Evolutionary conservation across 163 green algal species (phyloP).

Genomic region (Prototheca wickerhamii): DNA sequence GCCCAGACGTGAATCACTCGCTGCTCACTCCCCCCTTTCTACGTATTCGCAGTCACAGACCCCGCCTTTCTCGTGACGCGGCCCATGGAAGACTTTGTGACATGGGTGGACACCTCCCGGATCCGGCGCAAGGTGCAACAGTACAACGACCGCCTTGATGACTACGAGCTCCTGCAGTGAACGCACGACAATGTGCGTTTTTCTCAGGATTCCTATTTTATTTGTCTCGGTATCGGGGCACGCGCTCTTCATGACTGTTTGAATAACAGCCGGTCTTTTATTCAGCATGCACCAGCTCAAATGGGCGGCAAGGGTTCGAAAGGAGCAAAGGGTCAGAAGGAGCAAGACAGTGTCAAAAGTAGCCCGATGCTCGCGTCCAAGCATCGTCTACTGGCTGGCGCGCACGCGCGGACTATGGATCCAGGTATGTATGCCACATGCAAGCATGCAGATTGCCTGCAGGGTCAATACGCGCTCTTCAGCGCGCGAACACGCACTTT

Average conservation of each 20-base stretch:
- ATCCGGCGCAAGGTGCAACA: constrained; percentile 94
- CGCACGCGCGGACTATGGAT: too few species aligned
- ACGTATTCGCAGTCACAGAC: constrained; percentile 16
- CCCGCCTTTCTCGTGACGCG: constrained; percentile 61
- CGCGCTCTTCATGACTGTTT: background rate
- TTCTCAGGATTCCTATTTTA: background rate
- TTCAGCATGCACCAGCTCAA: too few species aligned
- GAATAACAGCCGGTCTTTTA: too few species aligned
- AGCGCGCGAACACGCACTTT: too few species aligned
- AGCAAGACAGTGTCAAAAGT: too few species aligned
- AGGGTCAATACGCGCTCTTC: too few species aligned
- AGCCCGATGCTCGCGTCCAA: too few species aligned
- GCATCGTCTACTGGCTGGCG: too few species aligned
- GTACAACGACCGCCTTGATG: constrained; percentile 95
- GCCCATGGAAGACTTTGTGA: constrained; percentile 96
- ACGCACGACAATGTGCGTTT: background rate
- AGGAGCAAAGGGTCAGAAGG: too few species aligned
- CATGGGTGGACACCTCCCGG: constrained; percentile 94
- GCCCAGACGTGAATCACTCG: background rate
- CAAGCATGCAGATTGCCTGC: too few species aligned
- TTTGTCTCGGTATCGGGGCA: background rate
- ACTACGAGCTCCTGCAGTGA: constrained; percentile 74
- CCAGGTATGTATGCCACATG: too few species aligned
- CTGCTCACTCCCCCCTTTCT: background rate
- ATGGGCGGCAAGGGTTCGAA: too few species aligned